Percentiles rank a stretch among this genome's conserved stretches.
These are phyloP conservation scores for Capsicum baccatum DNA, from an alignment of 257 asterid species.

Conservation along the genomic window DNA sequence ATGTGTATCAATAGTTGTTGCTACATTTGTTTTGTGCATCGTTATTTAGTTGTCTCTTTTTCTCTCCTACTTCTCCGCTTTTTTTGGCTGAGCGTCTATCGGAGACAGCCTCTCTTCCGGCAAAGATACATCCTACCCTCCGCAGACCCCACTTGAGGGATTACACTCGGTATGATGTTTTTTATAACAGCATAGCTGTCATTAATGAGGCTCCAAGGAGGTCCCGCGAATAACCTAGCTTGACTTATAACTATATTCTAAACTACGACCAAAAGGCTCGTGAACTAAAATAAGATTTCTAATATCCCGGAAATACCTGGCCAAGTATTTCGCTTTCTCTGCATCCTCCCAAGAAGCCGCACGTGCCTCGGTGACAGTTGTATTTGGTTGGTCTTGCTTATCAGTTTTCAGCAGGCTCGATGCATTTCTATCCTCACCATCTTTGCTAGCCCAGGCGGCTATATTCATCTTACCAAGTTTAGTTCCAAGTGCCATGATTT, in stretches of 20 bases:
- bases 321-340: conserved; percentile 35
- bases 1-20: no score
- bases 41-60: no score
- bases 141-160: no score
- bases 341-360: conserved; percentile 44
- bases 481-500: conserved; percentile 41
- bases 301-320: conserved; percentile 29
- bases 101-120: no score
- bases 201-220: no score
- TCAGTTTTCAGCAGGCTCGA: conserved; percentile 20
- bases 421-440: conserved; percentile 31
- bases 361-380: conserved; percentile 29
- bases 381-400: conserved; percentile 18
- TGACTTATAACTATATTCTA: neutral
- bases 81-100: no score
- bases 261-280: neutral
- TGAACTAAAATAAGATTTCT: conserved; percentile 16
- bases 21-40: no score
- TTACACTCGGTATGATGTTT: no score
- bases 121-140: no score
- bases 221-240: neutral
- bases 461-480: conserved; percentile 39
- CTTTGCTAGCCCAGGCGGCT: conserved; percentile 43
- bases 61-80: no score
- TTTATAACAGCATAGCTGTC: no score